Conservation (phyloP, 2,329 filamentous ascomycete genomes). For the Parafenestella ontariensis region DNA sequence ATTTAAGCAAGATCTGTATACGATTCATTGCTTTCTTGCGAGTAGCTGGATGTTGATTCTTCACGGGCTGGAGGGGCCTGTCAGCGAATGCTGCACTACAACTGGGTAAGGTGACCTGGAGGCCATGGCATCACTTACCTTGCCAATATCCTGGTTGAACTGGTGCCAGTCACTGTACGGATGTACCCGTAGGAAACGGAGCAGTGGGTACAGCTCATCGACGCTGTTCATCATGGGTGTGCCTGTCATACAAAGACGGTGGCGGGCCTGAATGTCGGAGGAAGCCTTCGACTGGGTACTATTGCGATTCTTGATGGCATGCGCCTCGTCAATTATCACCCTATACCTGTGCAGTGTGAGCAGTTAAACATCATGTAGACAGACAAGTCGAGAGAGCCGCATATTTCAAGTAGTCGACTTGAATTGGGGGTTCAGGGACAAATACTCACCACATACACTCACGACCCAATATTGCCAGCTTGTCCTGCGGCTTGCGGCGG, state of each 20-base stretch:
- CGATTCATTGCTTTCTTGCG: slow-evolving; percentile 67
- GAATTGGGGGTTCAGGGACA: neutral
- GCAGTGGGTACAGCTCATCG: slow-evolving; percentile 76
- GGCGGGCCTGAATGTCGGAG: slow-evolving; percentile 63
- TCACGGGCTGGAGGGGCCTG: slow-evolving; percentile 44
- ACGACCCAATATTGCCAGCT: slow-evolving; percentile 62
- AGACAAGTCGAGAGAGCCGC: too few species aligned
- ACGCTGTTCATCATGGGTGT: slow-evolving; percentile 91
- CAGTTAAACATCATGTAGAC: neutral
- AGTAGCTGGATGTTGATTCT: slow-evolving; percentile 44
- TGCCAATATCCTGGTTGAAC: slow-evolving; percentile 67
- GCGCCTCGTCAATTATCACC: slow-evolving; percentile 79
- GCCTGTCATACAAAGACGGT: slow-evolving; percentile 78
- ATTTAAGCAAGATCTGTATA: slow-evolving; percentile 77
- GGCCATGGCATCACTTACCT: slow-evolving; percentile 14
- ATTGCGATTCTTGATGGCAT: slow-evolving; percentile 78
- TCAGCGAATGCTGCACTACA: slow-evolving; percentile 46
- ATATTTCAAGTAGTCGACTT: neutral
- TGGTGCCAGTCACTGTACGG: slow-evolving; percentile 72
- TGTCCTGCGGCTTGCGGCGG: slow-evolving; percentile 28
- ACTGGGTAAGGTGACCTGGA: too few species aligned
- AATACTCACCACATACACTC: slow-evolving; percentile 61
- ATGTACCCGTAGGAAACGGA: slow-evolving; percentile 77
- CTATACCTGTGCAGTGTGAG: slow-evolving; percentile 41
- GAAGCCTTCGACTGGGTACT: slow-evolving; percentile 69